Evolutionary conservation across 495 filamentous ascomycete species (phyloP), one percentile per base, ranked within the genome.

Genomic region (Tuber brumale): DNA sequence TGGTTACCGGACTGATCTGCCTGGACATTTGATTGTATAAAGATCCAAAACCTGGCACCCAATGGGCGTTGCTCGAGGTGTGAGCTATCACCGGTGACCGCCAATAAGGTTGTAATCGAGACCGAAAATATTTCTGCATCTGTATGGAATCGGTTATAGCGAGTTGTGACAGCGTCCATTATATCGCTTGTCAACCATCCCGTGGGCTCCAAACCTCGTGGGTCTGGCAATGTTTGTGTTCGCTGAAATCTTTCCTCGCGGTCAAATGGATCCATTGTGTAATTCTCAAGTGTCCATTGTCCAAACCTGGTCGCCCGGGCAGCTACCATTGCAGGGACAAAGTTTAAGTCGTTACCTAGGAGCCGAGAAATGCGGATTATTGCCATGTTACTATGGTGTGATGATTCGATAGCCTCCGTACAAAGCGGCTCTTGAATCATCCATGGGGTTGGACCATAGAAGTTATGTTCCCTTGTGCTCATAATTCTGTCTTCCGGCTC

Each of bases 41-140:
- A 76, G 23, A 76, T 39, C 75, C 75, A 76, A 45, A 76, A 76
- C 57, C 57, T 61, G 3, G 57, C 57, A 31, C 12, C 57, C 16
- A 61, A 31, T 61, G n/a, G n/a, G 57, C 27, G 16, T 27, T 31
- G 10, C 5, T n/a, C n/a, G 27, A 61, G 57, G 27, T 61, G 57
- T 31, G 12, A 27, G 31, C n/a, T n/a, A 31, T 61, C 57, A 16
- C 57, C 57, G 12, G 57, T 61, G n/a, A 61, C 57, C 12, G n/a
- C 4, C 12, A 61, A 61, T 61, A 61, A 31, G n/a, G n/a, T 3
- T 61, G 57, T 61, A 61, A 61, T 9, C 57, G 57, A 61, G 57
- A 61, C 57, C n/a, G 57, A 61, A 61, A 61, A 31, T 31, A 61
- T 31, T n/a, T 61, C 57, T 27, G 12, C 57, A n/a, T 61, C 10